These are phyloP conservation scores for Malus hybrid DNA, from an alignment of 331 rosid genomes.

Conservation along the genomic window DNA sequence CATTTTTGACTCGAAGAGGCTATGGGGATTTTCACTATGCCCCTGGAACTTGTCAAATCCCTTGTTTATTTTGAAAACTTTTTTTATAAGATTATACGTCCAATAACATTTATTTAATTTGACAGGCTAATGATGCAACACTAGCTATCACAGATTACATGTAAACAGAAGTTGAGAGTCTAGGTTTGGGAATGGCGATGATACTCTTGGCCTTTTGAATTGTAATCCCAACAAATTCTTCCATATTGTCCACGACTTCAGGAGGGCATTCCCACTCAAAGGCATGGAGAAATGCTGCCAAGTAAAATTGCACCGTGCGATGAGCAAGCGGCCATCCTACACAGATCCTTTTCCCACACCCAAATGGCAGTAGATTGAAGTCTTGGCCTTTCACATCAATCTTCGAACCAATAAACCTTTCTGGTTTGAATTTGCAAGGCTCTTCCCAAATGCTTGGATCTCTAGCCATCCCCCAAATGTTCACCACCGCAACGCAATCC, in stretches of 20 bases:
- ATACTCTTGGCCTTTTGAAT: neutral
- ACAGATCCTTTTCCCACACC: neutral
- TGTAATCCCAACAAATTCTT: neutral
- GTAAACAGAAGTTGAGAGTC: neutral
- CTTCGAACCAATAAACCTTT: neutral
- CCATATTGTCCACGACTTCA: neutral
- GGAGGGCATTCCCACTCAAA: neutral
- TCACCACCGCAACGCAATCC: neutral
- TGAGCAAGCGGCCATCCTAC: neutral
- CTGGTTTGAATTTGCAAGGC: neutral
- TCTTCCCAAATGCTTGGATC: neutral
- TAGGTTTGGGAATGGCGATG: neutral
- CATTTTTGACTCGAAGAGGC: accelerated
- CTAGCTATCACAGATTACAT: neutral
- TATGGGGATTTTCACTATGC: no score
- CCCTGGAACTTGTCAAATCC: no score
- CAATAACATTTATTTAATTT: no score
- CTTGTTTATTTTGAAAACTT: no score
- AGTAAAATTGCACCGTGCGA: neutral
- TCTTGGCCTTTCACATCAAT: neutral
- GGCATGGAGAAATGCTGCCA: neutral
- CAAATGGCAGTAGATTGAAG: neutral
- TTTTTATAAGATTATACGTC: no score
- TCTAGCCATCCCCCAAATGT: neutral
- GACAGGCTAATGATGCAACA: no score